phyloP scores from a whole-genome alignment of 2,329 filamentous ascomycete species.

The Arthroderma uncinatum region DNA sequence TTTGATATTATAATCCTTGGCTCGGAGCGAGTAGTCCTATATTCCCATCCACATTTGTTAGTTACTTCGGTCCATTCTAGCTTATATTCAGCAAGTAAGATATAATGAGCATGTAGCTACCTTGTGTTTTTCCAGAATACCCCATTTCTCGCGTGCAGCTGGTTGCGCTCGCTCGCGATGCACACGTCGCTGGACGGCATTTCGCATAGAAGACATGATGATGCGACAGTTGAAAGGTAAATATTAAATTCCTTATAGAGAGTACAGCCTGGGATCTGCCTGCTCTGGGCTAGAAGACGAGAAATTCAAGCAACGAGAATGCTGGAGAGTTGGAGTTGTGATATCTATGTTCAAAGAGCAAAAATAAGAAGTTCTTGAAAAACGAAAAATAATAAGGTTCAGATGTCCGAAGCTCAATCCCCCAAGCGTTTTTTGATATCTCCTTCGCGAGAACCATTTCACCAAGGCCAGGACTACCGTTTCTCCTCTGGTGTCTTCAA shows the following conservation, averaged over 20 bases:
- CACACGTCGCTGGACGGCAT: slow-evolving; percentile 63
- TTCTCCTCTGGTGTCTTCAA: neutral
- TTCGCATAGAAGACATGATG: slow-evolving; percentile 48
- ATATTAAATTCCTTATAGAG: neutral
- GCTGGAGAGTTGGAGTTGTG: too few species aligned
- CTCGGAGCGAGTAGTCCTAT: slow-evolving; percentile 54
- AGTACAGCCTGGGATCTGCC: neutral
- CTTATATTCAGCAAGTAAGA: neutral
- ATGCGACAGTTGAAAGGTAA: neutral
- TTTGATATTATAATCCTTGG: slow-evolving; percentile 53
- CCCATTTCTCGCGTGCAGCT: slow-evolving; percentile 69
- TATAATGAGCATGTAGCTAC: slow-evolving; percentile 29
- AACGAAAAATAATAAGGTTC: too few species aligned
- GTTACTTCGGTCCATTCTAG: neutral
- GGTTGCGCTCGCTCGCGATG: slow-evolving; percentile 88
- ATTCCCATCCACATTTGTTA: neutral
- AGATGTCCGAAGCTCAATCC: neutral
- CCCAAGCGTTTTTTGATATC: too few species aligned
- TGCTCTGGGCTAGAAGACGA: neutral
- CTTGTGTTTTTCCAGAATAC: slow-evolving; percentile 93
- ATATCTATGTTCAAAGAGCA: too few species aligned
- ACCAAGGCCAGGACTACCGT: too few species aligned
- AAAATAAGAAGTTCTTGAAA: too few species aligned
- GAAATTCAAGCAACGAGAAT: too few species aligned
- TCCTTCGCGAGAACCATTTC: too few species aligned